These are phyloP conservation scores for Microdochium bolleyi DNA, from an alignment of 2,329 filamentous ascomycete species.

Conservation along the genomic window DNA sequence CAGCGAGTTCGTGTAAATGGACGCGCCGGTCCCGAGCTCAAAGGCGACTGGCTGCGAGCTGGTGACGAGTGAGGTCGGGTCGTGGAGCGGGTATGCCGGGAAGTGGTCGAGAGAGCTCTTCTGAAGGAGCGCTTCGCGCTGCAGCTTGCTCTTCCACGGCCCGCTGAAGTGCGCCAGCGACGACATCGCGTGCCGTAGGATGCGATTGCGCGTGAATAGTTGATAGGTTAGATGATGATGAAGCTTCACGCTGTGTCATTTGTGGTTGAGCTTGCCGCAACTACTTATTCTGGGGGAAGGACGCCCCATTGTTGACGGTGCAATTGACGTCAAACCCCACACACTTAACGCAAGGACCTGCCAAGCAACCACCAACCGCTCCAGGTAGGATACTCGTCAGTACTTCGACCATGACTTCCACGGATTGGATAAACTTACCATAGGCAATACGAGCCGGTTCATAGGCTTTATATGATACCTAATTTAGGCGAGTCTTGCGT, in stretches of 20 bases:
- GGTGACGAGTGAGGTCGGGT: not conserved
- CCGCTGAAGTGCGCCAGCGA: not conserved
- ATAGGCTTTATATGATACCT: slow-evolving; percentile 70
- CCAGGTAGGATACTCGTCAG: no score
- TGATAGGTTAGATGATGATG: no score
- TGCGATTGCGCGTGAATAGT: no score
- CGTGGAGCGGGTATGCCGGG: not conserved
- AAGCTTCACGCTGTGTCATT: no score
- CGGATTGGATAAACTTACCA: no score
- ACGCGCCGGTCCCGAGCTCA: slow-evolving; percentile 48
- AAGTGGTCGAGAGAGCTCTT: not conserved
- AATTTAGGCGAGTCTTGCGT: slow-evolving; percentile 61
- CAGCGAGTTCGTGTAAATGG: slow-evolving; percentile 45
- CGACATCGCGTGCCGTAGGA: not conserved
- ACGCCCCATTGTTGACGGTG: no score
- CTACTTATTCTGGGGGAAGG: no score
- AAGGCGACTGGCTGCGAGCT: slow-evolving; percentile 39
- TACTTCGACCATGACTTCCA: no score
- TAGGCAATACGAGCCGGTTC: slow-evolving; percentile 61
- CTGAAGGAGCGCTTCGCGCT: not conserved
- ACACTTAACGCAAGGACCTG: no score
- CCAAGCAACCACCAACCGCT: no score
- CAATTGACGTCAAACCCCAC: no score
- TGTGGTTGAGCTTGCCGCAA: no score
- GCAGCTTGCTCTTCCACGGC: not conserved